These are phyloP conservation scores for Pyrrhoderma lamaoense DNA, from an alignment of 1,284 basidiomycete species.

Conservation along the genomic window DNA sequence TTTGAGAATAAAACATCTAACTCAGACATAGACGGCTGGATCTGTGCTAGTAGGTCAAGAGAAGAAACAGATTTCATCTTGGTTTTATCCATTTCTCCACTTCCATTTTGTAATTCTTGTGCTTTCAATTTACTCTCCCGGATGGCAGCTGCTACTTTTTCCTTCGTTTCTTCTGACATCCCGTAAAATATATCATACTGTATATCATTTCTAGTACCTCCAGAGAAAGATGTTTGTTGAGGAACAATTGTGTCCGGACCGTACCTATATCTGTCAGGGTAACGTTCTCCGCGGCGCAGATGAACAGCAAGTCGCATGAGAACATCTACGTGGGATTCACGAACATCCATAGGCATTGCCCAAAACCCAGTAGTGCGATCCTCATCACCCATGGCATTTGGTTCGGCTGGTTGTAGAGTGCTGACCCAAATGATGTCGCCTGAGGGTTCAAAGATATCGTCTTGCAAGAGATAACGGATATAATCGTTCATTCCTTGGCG, in stretches of 20 bases:
- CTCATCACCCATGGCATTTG: constrained; percentile 15
- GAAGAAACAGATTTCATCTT: background rate
- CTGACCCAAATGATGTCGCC: constrained; percentile 28
- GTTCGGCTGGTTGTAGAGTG: constrained; percentile 4
- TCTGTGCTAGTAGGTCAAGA: background rate
- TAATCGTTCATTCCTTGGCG: constrained; percentile 83
- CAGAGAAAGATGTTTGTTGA: constrained; percentile 25
- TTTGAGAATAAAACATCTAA: constrained; percentile 59
- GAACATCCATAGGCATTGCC: constrained; percentile 66
- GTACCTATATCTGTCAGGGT: constrained; percentile 61
- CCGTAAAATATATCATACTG: constrained; percentile 7
- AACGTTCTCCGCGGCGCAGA: constrained; percentile 53
- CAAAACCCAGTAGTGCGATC: constrained; percentile 56
- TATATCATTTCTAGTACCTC: background rate
- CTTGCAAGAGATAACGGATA: constrained; percentile 66
- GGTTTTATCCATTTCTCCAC: background rate
- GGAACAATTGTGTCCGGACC: constrained; percentile 58
- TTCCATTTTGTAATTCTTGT: background rate
- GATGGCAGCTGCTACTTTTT: constrained; percentile 11
- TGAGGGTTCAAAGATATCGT: constrained; percentile 65
- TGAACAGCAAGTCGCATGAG: constrained; percentile 57
- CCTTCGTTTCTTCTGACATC: constrained; percentile 8
- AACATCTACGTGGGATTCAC: constrained; percentile 63
- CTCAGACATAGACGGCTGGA: constrained; percentile 34
- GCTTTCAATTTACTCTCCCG: constrained; percentile 10